Evolutionary conservation across 2,329 filamentous ascomycete species (phyloP), one percentile per base, ranked within the genome.

Genomic region (Sphaerulina vaccinii): DNA sequence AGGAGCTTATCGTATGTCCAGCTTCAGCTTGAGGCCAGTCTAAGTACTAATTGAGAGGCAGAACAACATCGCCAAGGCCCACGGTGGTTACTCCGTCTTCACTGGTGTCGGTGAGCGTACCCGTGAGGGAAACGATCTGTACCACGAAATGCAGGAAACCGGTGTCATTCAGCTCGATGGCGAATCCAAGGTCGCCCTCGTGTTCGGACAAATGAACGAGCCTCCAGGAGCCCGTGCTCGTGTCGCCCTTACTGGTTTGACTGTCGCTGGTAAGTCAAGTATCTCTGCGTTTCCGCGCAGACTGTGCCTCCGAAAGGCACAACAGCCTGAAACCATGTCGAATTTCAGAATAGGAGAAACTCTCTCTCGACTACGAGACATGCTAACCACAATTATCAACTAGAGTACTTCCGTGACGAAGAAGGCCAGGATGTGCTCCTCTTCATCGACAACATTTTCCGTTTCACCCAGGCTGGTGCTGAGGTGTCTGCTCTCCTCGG

Each of bases 81-180:
- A 99, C 83, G 93, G 93, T 95, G 93, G 93, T 95, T 99, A 95
- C 88, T 99, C 93, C 66, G 93, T 99, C 75, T 99, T 99, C 87
- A 96, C 90, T 74, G 93, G 93, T 92, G 93, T 99, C 79, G 93
- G 93, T 76, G 93, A 99, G 87, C 92, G 93, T 83, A 99, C 93
- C 74, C 93, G 93, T 90, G 93, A 99, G 86, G 93, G 93, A 85
- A 99, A 99, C 86, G 93, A 99, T 86, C 79, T 99, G 83, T 99
- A 99, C 87, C 92, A 99, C 81, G 93, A 99, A 85, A 99, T 99
- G 93, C 93, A 97, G 83, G 92, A 99, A 82, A 99, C 93, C 67
- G 90, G 88, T 73, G 93, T 99, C 84, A 99, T 99, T 79, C 86
- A 99, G 79, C 90, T 99, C 65, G 93, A 99, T 64, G 93, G 93